Conservation (phyloP, 2,329 filamentous ascomycete species). For the Colletotrichum chrysophilum region DNA sequence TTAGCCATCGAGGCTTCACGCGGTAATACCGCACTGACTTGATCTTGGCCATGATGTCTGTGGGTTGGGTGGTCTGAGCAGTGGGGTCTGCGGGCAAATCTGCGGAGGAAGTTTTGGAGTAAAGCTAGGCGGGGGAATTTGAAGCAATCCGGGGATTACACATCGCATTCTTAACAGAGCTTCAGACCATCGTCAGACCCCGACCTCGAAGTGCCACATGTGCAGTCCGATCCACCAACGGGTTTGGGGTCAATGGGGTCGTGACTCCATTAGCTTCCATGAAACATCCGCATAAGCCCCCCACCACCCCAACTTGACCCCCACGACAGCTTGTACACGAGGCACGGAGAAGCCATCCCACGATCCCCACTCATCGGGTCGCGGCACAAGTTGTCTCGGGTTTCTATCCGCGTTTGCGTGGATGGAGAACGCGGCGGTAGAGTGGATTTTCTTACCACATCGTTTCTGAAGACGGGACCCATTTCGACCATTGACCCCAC, state of each 20-base stretch:
- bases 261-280: neutral
- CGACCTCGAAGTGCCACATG: neutral
- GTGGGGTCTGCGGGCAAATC: neutral
- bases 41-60: constrained; percentile 45
- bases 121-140: neutral
- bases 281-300: neutral
- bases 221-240: neutral
- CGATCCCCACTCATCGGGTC: neutral
- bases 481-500: neutral
- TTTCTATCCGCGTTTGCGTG: neutral
- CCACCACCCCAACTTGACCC: neutral
- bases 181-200: neutral
- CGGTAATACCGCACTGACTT: constrained; percentile 69
- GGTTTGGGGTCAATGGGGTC: neutral
- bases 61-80: neutral
- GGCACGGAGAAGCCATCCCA: neutral
- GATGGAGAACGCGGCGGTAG: neutral
- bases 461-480: neutral
- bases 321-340: neutral
- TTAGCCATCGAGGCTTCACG: constrained; percentile 70
- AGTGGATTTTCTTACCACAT: neutral
- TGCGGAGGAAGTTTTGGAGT: neutral
- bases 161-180: constrained; percentile 6
- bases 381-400: neutral
- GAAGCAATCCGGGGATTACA: neutral